Base-by-base conservation (phyloP, 306 rosid species). In the Quercus alba region DNA sequence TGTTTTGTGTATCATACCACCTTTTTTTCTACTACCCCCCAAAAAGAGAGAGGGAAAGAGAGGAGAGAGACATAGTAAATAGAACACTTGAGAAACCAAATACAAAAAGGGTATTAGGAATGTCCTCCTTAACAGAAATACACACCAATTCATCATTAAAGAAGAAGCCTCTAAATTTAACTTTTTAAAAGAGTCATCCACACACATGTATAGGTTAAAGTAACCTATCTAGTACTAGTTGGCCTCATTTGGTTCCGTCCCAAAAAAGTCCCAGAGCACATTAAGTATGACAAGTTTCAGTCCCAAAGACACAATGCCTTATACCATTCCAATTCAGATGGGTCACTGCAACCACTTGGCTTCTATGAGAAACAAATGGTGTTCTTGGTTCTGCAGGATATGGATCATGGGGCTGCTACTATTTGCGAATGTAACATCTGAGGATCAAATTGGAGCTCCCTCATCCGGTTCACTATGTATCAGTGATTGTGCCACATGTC, bases 401-500 rank as follows among this genome's bases (percentile, higher is more conserved):
- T 82, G 81, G 75, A 46, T 94, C 59, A 33, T 83, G 41, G 77
- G 77, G 51, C 31, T 92, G n/a, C 62, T 78, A 38, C 28, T 86
- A 85, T 79, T 83, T 15, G 76, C 80, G 12, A 67, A 33, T 23
- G 62, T 75, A 3, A 72, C 88, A 70, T 83, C 81, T 19, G 84
- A 76, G 25, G 86, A 83, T 70, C 83, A 80, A 67, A 21, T 77
- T 13, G 88, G 73, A 21, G 71, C 73, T 1, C 83, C 91, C 26
- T 67, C 86, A 21, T 41, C 75, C 70, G 82, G 82, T 61, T 77
- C 78, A 70, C 77, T 85, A 7, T 94, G 98, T 78, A 89, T 90
- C 20, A 92, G 94, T 76, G 94, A 90, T 1, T 94, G 97, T 77
- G 67, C 77, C 70, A 85, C 98, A 68, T 94, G 97, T 77, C 98